Evolutionary conservation across 805 yeast species (phyloP).

Genomic region (Ogataea angusta): DNA sequence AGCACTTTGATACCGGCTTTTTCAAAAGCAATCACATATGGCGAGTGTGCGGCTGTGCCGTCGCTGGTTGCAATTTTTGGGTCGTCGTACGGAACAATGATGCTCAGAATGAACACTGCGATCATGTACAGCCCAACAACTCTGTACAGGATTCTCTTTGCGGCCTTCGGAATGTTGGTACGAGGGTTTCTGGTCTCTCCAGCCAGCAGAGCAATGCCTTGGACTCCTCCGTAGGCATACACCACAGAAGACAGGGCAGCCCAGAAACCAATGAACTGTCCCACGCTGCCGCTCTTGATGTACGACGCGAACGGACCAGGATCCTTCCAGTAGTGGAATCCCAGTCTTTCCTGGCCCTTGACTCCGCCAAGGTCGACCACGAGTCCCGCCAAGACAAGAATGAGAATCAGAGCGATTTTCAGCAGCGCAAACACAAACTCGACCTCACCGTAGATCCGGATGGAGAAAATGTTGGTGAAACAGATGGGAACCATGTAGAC

Average conservation of each 20-base stretch:
- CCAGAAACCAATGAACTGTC: constrained; percentile 40
- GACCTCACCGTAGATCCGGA: constrained; percentile 43
- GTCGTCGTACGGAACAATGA: constrained; percentile 42
- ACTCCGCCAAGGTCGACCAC: constrained; percentile 61
- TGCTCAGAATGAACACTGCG: constrained; percentile 39
- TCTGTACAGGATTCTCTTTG: constrained; percentile 22
- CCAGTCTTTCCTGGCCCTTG: constrained; percentile 40
- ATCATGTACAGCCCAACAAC: constrained; percentile 22
- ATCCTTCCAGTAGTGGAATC: constrained; percentile 36
- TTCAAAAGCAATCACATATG: constrained; percentile 73
- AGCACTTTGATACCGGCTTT: constrained; percentile 57
- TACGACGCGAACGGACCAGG: constrained; percentile 46
- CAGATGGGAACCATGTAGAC: constrained; percentile 45
- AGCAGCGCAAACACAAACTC: constrained; percentile 63
- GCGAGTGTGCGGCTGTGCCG: constrained; percentile 66
- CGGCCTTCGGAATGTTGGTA: constrained; percentile 24
- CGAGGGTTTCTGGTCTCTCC: constrained; percentile 25
- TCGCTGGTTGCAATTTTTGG: constrained; percentile 38
- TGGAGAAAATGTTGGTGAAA: constrained; percentile 45
- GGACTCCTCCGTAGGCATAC: constrained; percentile 54
- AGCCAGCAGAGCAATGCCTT: constrained; percentile 29
- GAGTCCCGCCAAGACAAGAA: constrained; percentile 50
- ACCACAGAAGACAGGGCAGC: constrained; percentile 56
- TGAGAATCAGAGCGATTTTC: constrained; percentile 59
- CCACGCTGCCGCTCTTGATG: constrained; percentile 45